Evolutionary conservation across 1,139 yeast genomes (phyloP).

Genomic region (Casaregolazyma lundiana): DNA sequence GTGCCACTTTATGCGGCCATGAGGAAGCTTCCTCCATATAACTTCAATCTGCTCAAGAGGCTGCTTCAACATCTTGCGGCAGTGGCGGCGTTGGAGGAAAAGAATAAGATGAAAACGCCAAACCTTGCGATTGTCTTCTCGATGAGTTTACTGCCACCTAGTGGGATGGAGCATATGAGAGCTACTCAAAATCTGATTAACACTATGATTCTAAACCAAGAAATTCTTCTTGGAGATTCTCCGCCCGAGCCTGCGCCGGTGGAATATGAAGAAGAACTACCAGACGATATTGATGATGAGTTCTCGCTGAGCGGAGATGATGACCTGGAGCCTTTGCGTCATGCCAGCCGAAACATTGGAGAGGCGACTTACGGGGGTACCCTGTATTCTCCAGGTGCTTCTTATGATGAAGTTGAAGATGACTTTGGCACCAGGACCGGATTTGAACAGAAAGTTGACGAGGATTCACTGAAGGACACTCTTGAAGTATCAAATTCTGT

Average conservation of each 20-base stretch:
- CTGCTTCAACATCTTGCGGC: slow-evolving; percentile 62
- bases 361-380: too few relatives aligned
- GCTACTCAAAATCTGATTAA: slow-evolving; percentile 38
- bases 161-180: slow-evolving; percentile 28
- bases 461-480: too few relatives aligned
- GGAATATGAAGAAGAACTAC: slow-evolving; percentile 2
- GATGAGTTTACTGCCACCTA: slow-evolving; percentile 48
- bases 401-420: too few relatives aligned
- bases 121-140: slow-evolving; percentile 75
- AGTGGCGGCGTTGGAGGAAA: slow-evolving; percentile 55
- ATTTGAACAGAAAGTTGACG: too few relatives aligned
- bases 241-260: slow-evolving; percentile 2
- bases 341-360: too few relatives aligned
- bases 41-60: slow-evolving; percentile 63
- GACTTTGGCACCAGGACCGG: too few relatives aligned
- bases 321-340: too few relatives aligned
- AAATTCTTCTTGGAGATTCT: slow-evolving; percentile 27
- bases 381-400: too few relatives aligned
- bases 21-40: slow-evolving; percentile 53
- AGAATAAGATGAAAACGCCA: slow-evolving; percentile 73
- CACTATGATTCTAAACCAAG: slow-evolving; percentile 31
- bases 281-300: neutral
- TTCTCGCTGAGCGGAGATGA: too few relatives aligned
- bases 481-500: neutral
- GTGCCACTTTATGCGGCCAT: slow-evolving; percentile 28